A percentile compares a stretch with the other conserved stretches of the same genome.
Conservation (phyloP, 805 yeast genomes). For the Ogataea allantospora region DNA sequence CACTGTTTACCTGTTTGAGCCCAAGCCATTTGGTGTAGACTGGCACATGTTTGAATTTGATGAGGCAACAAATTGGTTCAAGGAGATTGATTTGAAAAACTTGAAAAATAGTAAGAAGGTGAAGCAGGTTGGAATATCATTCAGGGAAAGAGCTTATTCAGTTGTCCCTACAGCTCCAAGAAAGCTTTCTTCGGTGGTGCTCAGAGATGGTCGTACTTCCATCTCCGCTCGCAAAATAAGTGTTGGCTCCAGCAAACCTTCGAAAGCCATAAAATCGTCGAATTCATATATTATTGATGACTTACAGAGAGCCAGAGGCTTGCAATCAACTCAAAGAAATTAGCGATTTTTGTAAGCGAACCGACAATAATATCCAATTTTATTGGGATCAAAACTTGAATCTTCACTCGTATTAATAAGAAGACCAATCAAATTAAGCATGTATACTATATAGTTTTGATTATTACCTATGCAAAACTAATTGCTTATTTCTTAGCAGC, state of each 20-base stretch:
- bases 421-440: constrained; percentile 15
- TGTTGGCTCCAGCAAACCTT: background rate
- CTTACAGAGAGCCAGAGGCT: background rate
- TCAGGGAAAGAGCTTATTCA: constrained; percentile 65
- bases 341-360: too few relatives aligned
- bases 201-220: too few relatives aligned
- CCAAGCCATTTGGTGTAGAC: constrained; percentile 93
- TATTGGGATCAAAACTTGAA: too few relatives aligned
- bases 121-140: constrained; percentile 68
- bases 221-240: background rate
- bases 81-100: constrained; percentile 47
- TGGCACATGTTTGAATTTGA: constrained; percentile 88
- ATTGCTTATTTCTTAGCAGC: constrained; percentile 66
- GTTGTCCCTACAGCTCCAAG: constrained; percentile 76
- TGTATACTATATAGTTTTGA: constrained; percentile 6
- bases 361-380: too few relatives aligned
- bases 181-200: constrained; percentile 3
- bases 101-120: constrained; percentile 57
- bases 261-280: background rate
- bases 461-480: constrained; percentile 31
- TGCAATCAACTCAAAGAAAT: too few relatives aligned
- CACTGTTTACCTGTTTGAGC: constrained; percentile 84
- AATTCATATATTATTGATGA: background rate
- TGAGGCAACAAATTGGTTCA: constrained; percentile 75
- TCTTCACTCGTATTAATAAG: constrained; percentile 1